phyloP scores from a whole-genome alignment of 2,329 filamentous ascomycete species.

The Nigrograna mackinnonii region DNA sequence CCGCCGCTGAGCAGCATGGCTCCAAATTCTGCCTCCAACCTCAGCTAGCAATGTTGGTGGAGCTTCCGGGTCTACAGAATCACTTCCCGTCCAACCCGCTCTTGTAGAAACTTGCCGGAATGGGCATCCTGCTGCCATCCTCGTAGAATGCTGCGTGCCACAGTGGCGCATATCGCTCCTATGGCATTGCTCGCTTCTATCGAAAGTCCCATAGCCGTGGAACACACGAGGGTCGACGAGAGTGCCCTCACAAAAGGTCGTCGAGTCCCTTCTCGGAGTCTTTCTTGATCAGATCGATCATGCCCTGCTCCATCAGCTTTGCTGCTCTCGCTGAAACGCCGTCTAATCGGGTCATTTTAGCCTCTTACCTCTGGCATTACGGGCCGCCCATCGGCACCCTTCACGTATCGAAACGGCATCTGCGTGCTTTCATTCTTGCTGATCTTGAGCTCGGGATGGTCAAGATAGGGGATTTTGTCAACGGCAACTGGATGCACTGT shows the following conservation, averaged over 20 bases:
- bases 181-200: constrained; percentile 5
- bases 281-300: constrained; percentile 90
- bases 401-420: constrained; percentile 98
- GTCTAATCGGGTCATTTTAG: constrained; percentile 11
- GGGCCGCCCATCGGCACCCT: constrained; percentile 71
- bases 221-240: no score
- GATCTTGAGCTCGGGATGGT: constrained; percentile 87
- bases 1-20: no score
- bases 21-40: no score
- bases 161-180: constrained; percentile 33
- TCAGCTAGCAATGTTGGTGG: no score
- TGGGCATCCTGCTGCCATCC: constrained; percentile 11
- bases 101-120: constrained; percentile 16
- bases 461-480: constrained; percentile 78
- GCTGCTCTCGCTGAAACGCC: constrained; percentile 13
- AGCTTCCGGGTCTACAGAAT: no score
- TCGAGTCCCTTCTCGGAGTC: constrained; percentile 92
- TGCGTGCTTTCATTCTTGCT: constrained; percentile 91
- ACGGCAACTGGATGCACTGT: constrained; percentile 67
- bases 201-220: background rate
- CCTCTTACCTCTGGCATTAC: constrained; percentile 84
- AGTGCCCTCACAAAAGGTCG: constrained; percentile 68
- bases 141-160: constrained; percentile 39
- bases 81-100: no score
- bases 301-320: constrained; percentile 64